Conservation (phyloP, 2,329 filamentous ascomycete species). For the Emmonsiellopsis sp. region DNA sequence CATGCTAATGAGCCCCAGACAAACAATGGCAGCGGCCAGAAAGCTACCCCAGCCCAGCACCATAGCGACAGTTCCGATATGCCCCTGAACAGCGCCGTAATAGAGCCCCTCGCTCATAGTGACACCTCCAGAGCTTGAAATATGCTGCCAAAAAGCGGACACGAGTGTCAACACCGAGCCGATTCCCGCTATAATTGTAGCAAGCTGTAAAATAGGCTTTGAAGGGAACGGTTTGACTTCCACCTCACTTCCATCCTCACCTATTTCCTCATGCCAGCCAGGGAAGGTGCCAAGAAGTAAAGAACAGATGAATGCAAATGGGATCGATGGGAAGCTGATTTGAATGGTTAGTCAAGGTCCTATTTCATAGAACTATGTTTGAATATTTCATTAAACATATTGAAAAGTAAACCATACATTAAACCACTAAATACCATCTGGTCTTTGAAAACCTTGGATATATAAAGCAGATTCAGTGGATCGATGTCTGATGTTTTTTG, state of each 20-base stretch:
- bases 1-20: slow-evolving; percentile 89
- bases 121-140: slow-evolving; percentile 86
- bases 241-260: slow-evolving; percentile 68
- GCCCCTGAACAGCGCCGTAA: slow-evolving; percentile 76
- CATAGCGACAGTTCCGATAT: slow-evolving; percentile 91
- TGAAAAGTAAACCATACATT: slow-evolving; percentile 7
- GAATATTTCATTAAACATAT: background rate
- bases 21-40: slow-evolving; percentile 83
- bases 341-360: background rate
- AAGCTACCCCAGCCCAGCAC: slow-evolving; percentile 97
- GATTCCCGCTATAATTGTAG: slow-evolving; percentile 78
- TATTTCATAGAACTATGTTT: slow-evolving; percentile 11
- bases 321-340: slow-evolving; percentile 82
- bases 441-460: slow-evolving; percentile 11
- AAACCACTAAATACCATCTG: slow-evolving; percentile 12
- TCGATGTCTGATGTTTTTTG: slow-evolving; percentile 68
- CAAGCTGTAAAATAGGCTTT: slow-evolving; percentile 81
- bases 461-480: slow-evolving; percentile 59
- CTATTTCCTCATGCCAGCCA: slow-evolving; percentile 88
- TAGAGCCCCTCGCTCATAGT: slow-evolving; percentile 88
- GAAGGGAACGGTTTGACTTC: slow-evolving; percentile 93
- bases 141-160: slow-evolving; percentile 59
- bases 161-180: slow-evolving; percentile 57
- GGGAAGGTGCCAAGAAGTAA: slow-evolving; percentile 93
- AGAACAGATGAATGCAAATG: slow-evolving; percentile 93